A percentile compares a stretch with the other conserved stretches of the same genome.
Conservation (phyloP, 2,329 filamentous ascomycete species). For the Stachybotrys elegans region DNA sequence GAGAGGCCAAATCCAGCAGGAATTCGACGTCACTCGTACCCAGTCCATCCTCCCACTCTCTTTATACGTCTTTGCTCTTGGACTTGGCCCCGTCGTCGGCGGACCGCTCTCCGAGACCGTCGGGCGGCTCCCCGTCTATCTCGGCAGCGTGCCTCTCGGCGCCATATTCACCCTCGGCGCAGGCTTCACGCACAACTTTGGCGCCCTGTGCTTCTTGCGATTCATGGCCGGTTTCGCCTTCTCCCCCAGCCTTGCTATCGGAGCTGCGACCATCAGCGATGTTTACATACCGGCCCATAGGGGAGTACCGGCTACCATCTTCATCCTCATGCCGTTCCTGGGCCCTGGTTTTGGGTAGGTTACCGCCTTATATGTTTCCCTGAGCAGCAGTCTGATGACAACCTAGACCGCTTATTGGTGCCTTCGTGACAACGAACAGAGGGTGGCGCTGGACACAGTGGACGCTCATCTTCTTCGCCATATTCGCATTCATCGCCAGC, state of each 20-base stretch:
- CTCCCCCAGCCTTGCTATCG: slow-evolving; percentile 69
- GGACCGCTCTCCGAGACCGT: slow-evolving; percentile 64
- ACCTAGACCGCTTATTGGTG: slow-evolving; percentile 10
- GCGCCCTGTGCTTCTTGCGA: slow-evolving; percentile 66
- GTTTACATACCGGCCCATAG: slow-evolving; percentile 5
- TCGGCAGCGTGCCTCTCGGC: slow-evolving; percentile 62
- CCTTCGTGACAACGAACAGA: slow-evolving; percentile 6
- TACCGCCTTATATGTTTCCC: not conserved
- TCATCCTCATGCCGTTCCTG: slow-evolving; percentile 10
- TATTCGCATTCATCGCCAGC: slow-evolving; percentile 4
- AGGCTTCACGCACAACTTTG: slow-evolving; percentile 58
- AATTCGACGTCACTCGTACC: slow-evolving; percentile 11
- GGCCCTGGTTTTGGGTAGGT: slow-evolving; percentile 10
- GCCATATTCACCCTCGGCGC: slow-evolving; percentile 59
- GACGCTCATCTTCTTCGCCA: slow-evolving; percentile 11
- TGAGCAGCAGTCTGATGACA: not conserved
- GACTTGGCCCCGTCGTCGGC: slow-evolving; percentile 74
- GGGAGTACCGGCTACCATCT: slow-evolving; percentile 5
- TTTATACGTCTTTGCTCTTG: slow-evolving; percentile 69
- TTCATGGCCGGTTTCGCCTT: slow-evolving; percentile 64
- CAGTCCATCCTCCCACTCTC: slow-evolving; percentile 36
- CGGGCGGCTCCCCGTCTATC: slow-evolving; percentile 65
- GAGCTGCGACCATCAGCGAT: slow-evolving; percentile 70
- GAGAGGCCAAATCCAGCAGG: not conserved
- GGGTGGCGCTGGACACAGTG: slow-evolving; percentile 18